Conservation (phyloP, 83 land plant genomes). For the Picea abies region DNA sequence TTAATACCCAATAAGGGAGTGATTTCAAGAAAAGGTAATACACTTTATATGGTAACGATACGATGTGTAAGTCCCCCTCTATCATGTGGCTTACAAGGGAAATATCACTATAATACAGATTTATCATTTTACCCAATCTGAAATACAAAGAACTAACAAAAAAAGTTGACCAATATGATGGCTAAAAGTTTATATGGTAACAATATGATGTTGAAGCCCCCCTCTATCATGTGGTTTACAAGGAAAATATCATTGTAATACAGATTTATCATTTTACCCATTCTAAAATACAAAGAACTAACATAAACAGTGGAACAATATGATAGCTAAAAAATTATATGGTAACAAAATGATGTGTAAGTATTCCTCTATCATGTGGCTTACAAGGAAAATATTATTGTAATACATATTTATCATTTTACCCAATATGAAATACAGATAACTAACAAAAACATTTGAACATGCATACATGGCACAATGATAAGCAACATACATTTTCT, state of each 20-base stretch:
- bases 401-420: not conserved
- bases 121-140: not conserved
- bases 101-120: not conserved
- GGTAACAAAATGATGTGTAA: no score
- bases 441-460: not conserved
- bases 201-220: no score
- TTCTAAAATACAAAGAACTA: not conserved
- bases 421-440: not conserved
- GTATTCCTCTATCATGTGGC: not conserved
- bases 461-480: not conserved
- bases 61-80: no score
- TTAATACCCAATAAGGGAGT: no score
- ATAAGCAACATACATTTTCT: not conserved
- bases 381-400: not conserved
- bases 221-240: not conserved
- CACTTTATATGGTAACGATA: no score
- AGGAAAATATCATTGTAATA: not conserved
- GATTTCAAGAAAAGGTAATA: no score
- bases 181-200: no score
- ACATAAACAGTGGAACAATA: not conserved
- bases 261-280: not conserved
- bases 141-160: conserved; percentile 1
- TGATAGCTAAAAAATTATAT: no score
- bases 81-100: not conserved
- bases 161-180: no score